A percentile compares a stretch with the other conserved stretches of the same genome.
phyloP scores from a whole-genome alignment of 352 stramenopile genomes.

The Elongisporangium undulatum region DNA sequence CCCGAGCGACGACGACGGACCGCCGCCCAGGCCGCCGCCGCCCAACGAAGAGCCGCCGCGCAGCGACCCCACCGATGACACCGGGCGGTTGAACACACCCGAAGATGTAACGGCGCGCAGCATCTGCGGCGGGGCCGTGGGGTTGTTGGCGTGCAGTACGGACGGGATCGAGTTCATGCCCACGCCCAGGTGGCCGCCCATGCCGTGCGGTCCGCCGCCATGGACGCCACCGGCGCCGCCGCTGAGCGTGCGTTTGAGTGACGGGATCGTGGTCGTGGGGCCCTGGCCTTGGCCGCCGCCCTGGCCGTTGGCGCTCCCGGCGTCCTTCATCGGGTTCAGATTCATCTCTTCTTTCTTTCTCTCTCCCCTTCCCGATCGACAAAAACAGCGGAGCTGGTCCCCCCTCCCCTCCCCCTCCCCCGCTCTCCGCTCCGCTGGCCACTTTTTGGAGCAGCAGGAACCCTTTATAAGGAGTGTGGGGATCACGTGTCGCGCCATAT shows the following conservation, averaged over 20 bases:
- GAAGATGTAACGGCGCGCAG: conserved; percentile 79
- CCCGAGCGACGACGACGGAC: conserved; percentile 12
- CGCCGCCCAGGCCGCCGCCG: conserved; percentile 5
- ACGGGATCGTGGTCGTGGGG: conserved; percentile 61
- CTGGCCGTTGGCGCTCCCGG: background rate
- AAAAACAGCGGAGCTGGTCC: background rate
- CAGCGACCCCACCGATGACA: conserved; percentile 13
- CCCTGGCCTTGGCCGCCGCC: conserved; percentile 38
- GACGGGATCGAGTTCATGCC: conserved; percentile 79
- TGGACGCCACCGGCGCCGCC: conserved; percentile 37
- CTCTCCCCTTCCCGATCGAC: background rate
- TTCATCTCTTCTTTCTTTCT: conserved; percentile 43
- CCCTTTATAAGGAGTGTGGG: background rate
- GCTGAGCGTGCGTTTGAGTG: conserved; percentile 82
- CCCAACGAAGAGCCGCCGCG: conserved; percentile 18
- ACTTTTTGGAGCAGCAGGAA: background rate
- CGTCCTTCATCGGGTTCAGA: conserved; percentile 66
- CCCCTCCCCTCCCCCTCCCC: background rate
- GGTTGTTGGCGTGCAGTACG: conserved; percentile 59
- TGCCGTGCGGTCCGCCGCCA: conserved; percentile 29
- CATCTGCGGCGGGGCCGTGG: conserved; percentile 79
- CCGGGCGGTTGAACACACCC: conserved; percentile 72
- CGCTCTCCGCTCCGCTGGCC: background rate
- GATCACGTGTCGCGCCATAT: background rate
- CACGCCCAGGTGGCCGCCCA: conserved; percentile 48